A percentile compares a stretch with the other conserved stretches of the same genome.
phyloP scores from a whole-genome alignment of 176 grass and related monocot genomes.

The Saccharum spontaneum region DNA sequence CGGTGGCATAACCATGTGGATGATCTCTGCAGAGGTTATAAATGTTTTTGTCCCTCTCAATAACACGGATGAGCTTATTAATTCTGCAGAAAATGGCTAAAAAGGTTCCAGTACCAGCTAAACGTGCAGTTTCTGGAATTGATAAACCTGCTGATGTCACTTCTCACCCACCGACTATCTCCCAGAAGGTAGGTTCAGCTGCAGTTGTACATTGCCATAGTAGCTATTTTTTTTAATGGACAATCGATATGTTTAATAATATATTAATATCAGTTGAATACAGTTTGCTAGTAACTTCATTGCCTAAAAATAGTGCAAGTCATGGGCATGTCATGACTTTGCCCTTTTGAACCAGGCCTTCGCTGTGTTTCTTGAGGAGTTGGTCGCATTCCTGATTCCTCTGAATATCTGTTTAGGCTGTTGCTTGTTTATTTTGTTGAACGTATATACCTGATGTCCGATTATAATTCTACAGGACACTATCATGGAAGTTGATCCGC shows the following conservation, averaged over 20 bases:
- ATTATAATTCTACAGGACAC: conserved; percentile 40
- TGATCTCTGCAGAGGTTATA: background rate
- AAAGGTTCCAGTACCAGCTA: conserved; percentile 43
- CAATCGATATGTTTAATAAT: background rate
- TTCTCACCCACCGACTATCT: conserved; percentile 1
- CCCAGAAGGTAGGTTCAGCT: conserved; percentile 35
- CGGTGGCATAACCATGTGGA: background rate
- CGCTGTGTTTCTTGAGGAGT: conserved; percentile 6
- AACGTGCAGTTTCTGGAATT: conserved; percentile 47
- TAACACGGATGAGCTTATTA: conserved; percentile 13
- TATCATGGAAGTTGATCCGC: conserved; percentile 53
- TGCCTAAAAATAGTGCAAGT: background rate
- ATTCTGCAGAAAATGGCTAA: conserved; percentile 60
- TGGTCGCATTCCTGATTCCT: conserved; percentile 16
- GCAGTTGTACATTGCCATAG: background rate
- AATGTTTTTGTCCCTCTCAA: background rate
- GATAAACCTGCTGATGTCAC: conserved; percentile 34
- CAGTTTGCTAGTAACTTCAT: background rate
- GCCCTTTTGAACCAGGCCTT: conserved; percentile 5
- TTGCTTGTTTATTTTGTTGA: background rate
- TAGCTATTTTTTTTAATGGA: background rate
- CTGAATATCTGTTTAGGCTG: background rate
- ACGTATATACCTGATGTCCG: background rate
- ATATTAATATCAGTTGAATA: background rate
- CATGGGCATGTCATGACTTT: background rate